Conservation (phyloP, 2,329 filamentous ascomycete genomes). For the Orbilia oligospora region DNA sequence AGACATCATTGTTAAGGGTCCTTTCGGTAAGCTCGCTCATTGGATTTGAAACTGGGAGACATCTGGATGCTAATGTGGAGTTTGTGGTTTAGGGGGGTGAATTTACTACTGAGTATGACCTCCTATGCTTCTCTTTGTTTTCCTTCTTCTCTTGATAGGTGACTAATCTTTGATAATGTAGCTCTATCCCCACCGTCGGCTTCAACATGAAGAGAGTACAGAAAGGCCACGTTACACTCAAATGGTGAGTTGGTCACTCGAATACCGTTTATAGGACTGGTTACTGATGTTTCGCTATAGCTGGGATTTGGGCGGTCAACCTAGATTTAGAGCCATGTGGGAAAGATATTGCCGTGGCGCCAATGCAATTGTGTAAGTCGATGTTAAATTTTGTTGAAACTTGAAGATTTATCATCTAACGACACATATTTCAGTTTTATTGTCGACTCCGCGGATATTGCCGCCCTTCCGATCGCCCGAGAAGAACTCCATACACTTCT, state of each 20-base stretch:
- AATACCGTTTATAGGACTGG: conserved; percentile 2
- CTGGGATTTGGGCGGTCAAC: conserved; percentile 98
- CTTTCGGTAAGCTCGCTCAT: conserved; percentile 81
- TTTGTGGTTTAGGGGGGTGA: conserved; percentile 82
- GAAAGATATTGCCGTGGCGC: conserved; percentile 98
- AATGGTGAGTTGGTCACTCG: conserved; percentile 75
- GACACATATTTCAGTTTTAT: conserved; percentile 77
- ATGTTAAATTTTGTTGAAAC: background rate
- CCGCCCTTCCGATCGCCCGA: conserved; percentile 81
- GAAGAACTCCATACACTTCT: conserved; percentile 94
- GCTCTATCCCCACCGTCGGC: conserved; percentile 97
- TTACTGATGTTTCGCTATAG: conserved; percentile 66
- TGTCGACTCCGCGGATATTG: conserved; percentile 91
- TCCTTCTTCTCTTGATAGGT: conserved; percentile 33
- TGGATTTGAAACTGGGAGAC: conserved; percentile 53
- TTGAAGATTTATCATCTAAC: conserved; percentile 17
- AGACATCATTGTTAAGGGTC: conserved; percentile 93
- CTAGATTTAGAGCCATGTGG: conserved; percentile 98
- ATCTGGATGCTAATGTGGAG: conserved; percentile 66
- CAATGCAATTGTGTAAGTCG: conserved; percentile 87
- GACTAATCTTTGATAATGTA: conserved; percentile 68
- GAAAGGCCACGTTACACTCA: conserved; percentile 96
- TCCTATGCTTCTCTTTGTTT: background rate
- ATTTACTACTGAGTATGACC: conserved; percentile 95
- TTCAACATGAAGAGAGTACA: conserved; percentile 99